phyloP scores from a whole-genome alignment of 31 red algal species.

The Endocladia muricata region DNA sequence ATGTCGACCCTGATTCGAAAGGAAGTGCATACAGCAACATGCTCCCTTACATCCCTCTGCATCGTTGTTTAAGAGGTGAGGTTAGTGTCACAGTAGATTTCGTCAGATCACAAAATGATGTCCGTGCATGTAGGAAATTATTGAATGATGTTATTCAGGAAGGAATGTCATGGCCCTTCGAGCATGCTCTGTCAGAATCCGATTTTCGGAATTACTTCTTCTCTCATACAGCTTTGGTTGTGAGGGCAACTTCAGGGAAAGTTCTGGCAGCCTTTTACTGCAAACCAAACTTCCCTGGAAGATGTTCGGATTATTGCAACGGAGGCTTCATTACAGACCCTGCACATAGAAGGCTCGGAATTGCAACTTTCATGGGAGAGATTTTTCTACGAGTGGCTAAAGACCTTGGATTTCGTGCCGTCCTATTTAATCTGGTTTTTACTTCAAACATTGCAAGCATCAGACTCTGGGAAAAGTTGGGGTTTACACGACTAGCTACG shows the following conservation, averaged over 20 bases:
- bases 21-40: constrained; percentile 12
- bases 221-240: constrained; percentile 59
- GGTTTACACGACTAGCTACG: constrained; percentile 29
- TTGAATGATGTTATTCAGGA: constrained; percentile 40
- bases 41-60: constrained; percentile 43
- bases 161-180: constrained; percentile 67
- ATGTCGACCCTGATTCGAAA: background rate
- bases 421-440: constrained; percentile 66
- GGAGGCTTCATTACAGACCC: constrained; percentile 67
- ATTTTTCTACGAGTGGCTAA: constrained; percentile 38
- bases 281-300: constrained; percentile 67
- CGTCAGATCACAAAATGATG: constrained; percentile 18
- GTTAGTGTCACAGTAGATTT: constrained; percentile 32
- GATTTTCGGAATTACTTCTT: constrained; percentile 62
- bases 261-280: constrained; percentile 62
- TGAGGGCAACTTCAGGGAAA: constrained; percentile 2
- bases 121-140: constrained; percentile 13
- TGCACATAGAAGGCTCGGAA: constrained; percentile 25
- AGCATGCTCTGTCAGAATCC: constrained; percentile 43
- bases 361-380: constrained; percentile 50
- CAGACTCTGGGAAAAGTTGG: constrained; percentile 47
- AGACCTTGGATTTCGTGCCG: constrained; percentile 42
- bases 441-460: constrained; percentile 48
- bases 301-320: constrained; percentile 65
- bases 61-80: constrained; percentile 10